Evolutionary conservation across 257 asterid species (phyloP), one percentile per base, ranked within the genome.

Genomic region (Ballota nigra): DNA sequence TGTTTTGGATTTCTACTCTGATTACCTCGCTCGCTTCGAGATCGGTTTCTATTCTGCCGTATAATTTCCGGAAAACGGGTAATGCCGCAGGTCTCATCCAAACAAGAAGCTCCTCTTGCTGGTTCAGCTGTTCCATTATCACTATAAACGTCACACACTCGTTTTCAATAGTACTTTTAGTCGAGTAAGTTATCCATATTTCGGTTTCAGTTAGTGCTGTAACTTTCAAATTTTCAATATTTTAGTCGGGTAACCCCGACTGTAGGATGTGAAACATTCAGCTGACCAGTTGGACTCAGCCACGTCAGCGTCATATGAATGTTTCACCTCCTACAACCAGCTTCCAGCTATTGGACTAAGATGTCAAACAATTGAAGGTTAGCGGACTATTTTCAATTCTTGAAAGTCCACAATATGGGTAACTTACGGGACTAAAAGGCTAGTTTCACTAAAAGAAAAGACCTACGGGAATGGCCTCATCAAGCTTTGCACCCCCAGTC

Each of bases 1-100:
- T 86, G 78, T 94, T 94, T 22, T 91, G 68, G 78, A 94, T 89
- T 38, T 71, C 85, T 13, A 91, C 96, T 31, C 83, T 84, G 13
- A 91, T 73, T n/a, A 57, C 56, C 60, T 89, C 90, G 34, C 84
- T 80, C 0, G 87, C 88, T 71, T 94, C 92, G 19, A 94, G 90
- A 52, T 91, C 95, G 8, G 75, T 76, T 64, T 94, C 97, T 19
- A 94, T 84, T 71, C 80, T 89, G 9, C 98, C 98, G 24, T 89
- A 91, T 33, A 94, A 68, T 84, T 94, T 94, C 34, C 99, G 74
- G 81, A 94, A 94, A 57, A 28, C 80, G n/a, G 99, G 97, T 34
- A 91, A 53, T 16, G 99, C 97, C 1, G 99, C 99, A 13, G 96
- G 84, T 72, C 99, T 75, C 99, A 94, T 89, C 99, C 97, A 94